Evolutionary conservation across 2,329 filamentous ascomycete species (phyloP), one percentile per base, ranked within the genome.

Genomic region (Graphium sp.): DNA sequence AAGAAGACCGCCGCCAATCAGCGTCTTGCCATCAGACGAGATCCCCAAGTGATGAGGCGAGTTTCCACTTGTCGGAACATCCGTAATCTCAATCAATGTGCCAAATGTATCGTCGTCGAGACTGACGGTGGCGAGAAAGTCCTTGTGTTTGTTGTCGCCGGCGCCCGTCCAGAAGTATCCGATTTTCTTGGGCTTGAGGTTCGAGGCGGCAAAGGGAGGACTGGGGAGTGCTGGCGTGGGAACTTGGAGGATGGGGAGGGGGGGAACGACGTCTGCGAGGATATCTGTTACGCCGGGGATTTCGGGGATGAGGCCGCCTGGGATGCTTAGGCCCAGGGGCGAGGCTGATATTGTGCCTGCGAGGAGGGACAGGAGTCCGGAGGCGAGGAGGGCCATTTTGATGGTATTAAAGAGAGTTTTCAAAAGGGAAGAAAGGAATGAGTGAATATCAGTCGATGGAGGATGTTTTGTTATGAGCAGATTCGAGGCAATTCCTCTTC

Each of bases 141-240:
- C 60, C 41, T 61, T 61, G 46, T 73, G 66, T 26, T 57, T 40
- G 39, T 73, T 72, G 39, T 73, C 66, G 20, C 63, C 68, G 19
- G 68, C 54, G 12, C 59, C 67, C 29, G 66, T 70, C 66, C 66
- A 73, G 49, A 73, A 72, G 47, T 72, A 72, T 0, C 66, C 69
- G 41, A 74, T 66, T 52, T 74, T 74, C 60, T 73, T 74, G 17
- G 69, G 68, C 49, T 62, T 64, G 41, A 73, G 59, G 34, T 64
- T 50, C 41, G 60, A 64, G 3, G 55, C 49, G 8, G 49, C 52
- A 34, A 70, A 71, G 6, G 59, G 60, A 7, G 56, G 57, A 37
- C 61, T 66, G 3, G 54, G 48, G n/a, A 72, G 44, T 0, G 67
- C 59, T 27, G 67, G 67, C n/a, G 62, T 68, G 2, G 67, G 68